These are phyloP conservation scores for Cladosporium sp. DNA, from an alignment of 2,329 filamentous ascomycete genomes.

Conservation along the genomic window DNA sequence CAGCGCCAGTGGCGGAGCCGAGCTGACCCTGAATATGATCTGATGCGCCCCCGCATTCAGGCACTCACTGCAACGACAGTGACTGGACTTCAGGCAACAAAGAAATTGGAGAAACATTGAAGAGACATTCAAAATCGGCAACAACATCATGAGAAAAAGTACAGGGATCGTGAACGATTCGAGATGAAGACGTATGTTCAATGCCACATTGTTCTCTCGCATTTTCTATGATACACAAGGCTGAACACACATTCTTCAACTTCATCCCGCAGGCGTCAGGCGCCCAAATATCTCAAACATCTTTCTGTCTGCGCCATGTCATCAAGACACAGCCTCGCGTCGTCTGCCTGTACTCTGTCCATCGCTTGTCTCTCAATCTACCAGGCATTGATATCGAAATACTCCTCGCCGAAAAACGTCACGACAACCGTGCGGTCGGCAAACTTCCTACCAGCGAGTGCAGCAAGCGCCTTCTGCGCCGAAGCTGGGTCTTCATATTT, in stretches of 20 bases:
- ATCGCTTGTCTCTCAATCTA: conserved; percentile 44
- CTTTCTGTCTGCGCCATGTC: not conserved
- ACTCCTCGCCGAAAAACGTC: conserved; percentile 97
- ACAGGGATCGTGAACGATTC: too few species aligned
- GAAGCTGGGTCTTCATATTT: conserved; percentile 79
- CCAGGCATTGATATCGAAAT: conserved; percentile 90
- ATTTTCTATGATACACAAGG: not conserved
- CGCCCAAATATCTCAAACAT: not conserved
- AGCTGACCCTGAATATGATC: not conserved
- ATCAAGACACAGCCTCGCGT: not conserved
- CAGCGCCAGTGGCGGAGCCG: not conserved
- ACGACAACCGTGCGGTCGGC: conserved; percentile 93
- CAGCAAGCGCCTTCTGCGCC: conserved; percentile 77
- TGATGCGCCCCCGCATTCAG: conserved; percentile 6
- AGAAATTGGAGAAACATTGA: not conserved
- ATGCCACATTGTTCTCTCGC: not conserved
- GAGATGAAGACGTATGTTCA: too few species aligned
- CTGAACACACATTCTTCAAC: not conserved
- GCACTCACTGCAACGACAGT: not conserved
- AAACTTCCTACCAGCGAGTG: conserved; percentile 94
- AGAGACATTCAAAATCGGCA: too few species aligned
- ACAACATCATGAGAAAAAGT: too few species aligned
- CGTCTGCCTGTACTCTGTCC: too few species aligned
- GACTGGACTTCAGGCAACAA: not conserved
- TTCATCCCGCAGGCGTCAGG: too few species aligned